A percentile compares a stretch with the other conserved stretches of the same genome.
Evolutionary conservation across 352 stramenopile genomes (phyloP).

Genomic region (Pythium volutum): DNA sequence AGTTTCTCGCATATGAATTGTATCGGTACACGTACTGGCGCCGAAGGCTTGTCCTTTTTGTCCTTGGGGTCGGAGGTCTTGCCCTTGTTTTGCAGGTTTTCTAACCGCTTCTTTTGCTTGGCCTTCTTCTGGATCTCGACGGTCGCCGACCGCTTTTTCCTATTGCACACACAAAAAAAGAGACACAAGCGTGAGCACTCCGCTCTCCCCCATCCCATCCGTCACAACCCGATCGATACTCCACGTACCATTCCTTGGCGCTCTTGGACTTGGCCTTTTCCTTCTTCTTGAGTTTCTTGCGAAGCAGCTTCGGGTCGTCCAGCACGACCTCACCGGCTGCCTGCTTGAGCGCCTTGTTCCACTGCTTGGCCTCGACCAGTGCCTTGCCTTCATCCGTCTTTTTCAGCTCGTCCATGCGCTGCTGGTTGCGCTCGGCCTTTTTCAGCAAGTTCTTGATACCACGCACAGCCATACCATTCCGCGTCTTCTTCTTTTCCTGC

Average conservation of each 20-base stretch:
- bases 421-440: conserved; percentile 74
- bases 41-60: conserved; percentile 29
- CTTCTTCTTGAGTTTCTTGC: conserved; percentile 84
- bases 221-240: background rate
- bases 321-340: conserved; percentile 59
- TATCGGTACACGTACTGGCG: conserved; percentile 28
- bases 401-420: conserved; percentile 75
- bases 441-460: conserved; percentile 80
- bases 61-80: conserved; percentile 22
- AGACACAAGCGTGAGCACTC: background rate
- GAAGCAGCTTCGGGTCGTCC: conserved; percentile 76
- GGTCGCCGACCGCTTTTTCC: conserved; percentile 58
- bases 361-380: conserved; percentile 58
- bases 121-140: conserved; percentile 68
- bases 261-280: conserved; percentile 80
- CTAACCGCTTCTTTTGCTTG: conserved; percentile 55
- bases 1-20: no score
- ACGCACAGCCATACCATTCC: conserved; percentile 64
- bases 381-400: conserved; percentile 73
- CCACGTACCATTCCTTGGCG: conserved; percentile 60
- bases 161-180: conserved; percentile 13
- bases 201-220: background rate
- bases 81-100: conserved; percentile 28
- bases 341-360: conserved; percentile 74
- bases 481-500: conserved; percentile 57